Conservation (phyloP, 805 yeast species). For the Zygosaccharomyces gambellarensis region DNA sequence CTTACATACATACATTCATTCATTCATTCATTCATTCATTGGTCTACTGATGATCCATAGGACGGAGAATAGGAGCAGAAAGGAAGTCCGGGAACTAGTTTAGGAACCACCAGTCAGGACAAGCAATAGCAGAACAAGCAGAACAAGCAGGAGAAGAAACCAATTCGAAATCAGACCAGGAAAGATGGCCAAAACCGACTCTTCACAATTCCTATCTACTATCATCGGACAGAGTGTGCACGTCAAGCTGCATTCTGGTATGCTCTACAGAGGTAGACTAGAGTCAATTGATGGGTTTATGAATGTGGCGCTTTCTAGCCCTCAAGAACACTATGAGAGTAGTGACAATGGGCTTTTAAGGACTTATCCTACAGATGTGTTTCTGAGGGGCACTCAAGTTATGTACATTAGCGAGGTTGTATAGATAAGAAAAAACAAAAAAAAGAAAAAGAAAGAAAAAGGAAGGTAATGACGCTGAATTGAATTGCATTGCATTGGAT, state of each 20-base stretch:
- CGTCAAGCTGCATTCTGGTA: conserved; percentile 82
- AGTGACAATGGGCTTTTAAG: conserved; percentile 30
- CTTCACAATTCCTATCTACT: conserved; percentile 73
- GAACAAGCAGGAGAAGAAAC: too few relatives aligned
- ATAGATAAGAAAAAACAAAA: conserved; percentile 1
- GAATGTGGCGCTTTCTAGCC: conserved; percentile 83
- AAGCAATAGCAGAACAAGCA: too few relatives aligned
- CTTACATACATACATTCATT: too few relatives aligned
- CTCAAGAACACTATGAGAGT: conserved; percentile 51
- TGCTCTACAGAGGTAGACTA: conserved; percentile 69
- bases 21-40: too few relatives aligned
- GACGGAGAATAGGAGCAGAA: too few relatives aligned
- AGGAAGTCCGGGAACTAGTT: too few relatives aligned
- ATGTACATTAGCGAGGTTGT: conserved; percentile 34
- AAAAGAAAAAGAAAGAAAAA: conserved; percentile 4
- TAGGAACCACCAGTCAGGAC: too few relatives aligned
- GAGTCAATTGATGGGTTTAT: conserved; percentile 95
- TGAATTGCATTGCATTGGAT: too few relatives aligned
- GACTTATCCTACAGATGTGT: conserved; percentile 32
- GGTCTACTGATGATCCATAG: too few relatives aligned
- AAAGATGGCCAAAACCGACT: conserved; percentile 37
- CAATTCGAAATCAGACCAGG: neutral
- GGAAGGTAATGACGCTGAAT: neutral
- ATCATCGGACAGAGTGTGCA: conserved; percentile 75
- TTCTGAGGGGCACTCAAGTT: conserved; percentile 36